A percentile compares a stretch with the other conserved stretches of the same genome.
Evolutionary conservation across 345 rosid species (phyloP).

Genomic region (Alliaria petiolata): DNA sequence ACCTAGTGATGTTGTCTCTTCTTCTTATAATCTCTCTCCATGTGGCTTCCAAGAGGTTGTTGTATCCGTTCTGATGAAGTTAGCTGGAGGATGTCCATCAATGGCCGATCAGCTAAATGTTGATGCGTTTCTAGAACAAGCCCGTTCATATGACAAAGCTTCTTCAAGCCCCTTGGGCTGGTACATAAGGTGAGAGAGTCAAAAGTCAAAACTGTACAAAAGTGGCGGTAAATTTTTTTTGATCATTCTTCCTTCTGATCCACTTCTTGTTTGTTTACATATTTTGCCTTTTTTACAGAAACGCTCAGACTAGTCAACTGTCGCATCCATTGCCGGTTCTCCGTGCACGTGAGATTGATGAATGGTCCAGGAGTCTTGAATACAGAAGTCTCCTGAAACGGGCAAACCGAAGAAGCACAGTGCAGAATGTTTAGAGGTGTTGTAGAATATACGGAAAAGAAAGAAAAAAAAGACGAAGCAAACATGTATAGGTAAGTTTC

Average conservation of each 20-base stretch:
- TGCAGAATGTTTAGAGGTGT: constrained; percentile 37
- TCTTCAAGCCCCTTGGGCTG: constrained; percentile 86
- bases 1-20: constrained; percentile 2
- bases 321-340: constrained; percentile 95
- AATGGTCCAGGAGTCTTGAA: constrained; percentile 83
- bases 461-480: background rate
- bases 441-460: background rate
- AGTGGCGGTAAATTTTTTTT: background rate
- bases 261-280: constrained; percentile 22
- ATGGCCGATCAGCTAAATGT: constrained; percentile 90
- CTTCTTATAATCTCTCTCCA: constrained; percentile 30
- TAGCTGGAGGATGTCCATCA: constrained; percentile 95
- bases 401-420: constrained; percentile 40
- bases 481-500: constrained; percentile 24
- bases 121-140: constrained; percentile 96
- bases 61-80: constrained; percentile 89
- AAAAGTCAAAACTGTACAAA: background rate
- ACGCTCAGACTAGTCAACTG: constrained; percentile 91
- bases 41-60: constrained; percentile 83
- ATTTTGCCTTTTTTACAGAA: constrained; percentile 44
- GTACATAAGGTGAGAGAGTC: constrained; percentile 79
- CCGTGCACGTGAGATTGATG: constrained; percentile 97
- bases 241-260: background rate
- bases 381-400: constrained; percentile 62
- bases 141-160: constrained; percentile 91